Base-by-base conservation (phyloP, 148 eudicot genomes). In the Chenopodium suecicum region DNA sequence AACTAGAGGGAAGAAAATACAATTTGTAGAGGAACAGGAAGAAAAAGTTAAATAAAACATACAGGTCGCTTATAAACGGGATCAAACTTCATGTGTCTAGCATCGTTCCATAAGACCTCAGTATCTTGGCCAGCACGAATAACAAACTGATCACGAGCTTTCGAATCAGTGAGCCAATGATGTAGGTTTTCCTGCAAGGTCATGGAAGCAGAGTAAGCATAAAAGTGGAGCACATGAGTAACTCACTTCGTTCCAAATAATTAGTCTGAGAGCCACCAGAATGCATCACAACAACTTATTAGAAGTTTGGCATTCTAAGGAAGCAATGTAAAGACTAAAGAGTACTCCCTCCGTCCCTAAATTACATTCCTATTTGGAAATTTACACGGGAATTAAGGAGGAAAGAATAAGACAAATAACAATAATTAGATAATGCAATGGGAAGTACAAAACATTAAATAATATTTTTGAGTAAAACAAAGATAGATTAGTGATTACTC, bases 31-130 rank as follows among this genome's bases (percentile, higher is more conserved):
- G 34, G 65, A 62, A 34, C 5, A 11, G 20, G 11, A 66, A 25
- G 4, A 50, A 9, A 71, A 7, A 46, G 1, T 14, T 8, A 7
- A 84, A 65, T 69, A 76, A n/a, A 29, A 70, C 94, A 81, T 89
- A 96, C 99, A 56, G 88, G 23, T 37, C 95, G 92, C 74, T 92
- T 96, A 85, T 96, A 91, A 75, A 94, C 98, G 72, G 87, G 92
- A 23, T 96, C 98, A 60, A 98, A 92, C 86, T 90, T 91, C 84
- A 86, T 34, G 19, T 91, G 99, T 76, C 99, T 94, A n/a, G 99
- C 97, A 87, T 96, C 98, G 82, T 96, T 96, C 99, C 99, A 96
- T 1, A 91, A 83, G 74, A 96, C 95, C 87, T 96, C 98, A 4
- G 98, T 90, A 85, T 94, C 99, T 23, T 84, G 75, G 69, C 92